Evolutionary conservation across 2,329 filamentous ascomycete genomes (phyloP).

Genomic region (Ceratocystis lukuohia): DNA sequence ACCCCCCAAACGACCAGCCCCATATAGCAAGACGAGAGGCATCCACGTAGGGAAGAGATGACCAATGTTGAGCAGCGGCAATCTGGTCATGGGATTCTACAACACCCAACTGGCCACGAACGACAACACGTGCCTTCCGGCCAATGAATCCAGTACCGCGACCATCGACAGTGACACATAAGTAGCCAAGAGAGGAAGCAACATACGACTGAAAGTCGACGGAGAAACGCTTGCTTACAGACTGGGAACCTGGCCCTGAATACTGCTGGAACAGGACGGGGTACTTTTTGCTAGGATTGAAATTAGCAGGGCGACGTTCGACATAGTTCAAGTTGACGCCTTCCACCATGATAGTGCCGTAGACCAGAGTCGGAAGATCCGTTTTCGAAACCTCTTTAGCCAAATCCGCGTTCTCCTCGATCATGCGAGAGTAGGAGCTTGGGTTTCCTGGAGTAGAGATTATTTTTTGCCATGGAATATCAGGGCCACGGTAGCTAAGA

Average conservation of each 20-base stretch:
- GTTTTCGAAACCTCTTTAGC: slow-evolving; percentile 56
- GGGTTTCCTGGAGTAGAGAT: slow-evolving; percentile 64
- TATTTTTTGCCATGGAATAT: slow-evolving; percentile 82
- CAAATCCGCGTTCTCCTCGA: slow-evolving; percentile 67
- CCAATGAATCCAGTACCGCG: slow-evolving; percentile 86
- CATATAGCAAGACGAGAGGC: slow-evolving; percentile 74
- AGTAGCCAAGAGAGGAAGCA: slow-evolving; percentile 72
- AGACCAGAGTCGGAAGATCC: slow-evolving; percentile 70
- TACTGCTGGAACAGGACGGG: slow-evolving; percentile 93
- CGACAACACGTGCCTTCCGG: slow-evolving; percentile 64
- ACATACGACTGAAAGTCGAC: slow-evolving; percentile 88
- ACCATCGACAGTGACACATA: slow-evolving; percentile 89
- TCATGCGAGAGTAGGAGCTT: slow-evolving; percentile 48
- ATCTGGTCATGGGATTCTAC: slow-evolving; percentile 88
- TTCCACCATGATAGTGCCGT: slow-evolving; percentile 73
- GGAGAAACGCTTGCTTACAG: slow-evolving; percentile 63
- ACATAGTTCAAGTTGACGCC: slow-evolving; percentile 58
- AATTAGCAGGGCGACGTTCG: slow-evolving; percentile 81
- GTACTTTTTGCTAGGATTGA: slow-evolving; percentile 70
- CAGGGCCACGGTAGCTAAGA: slow-evolving; percentile 71
- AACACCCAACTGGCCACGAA: slow-evolving; percentile 71
- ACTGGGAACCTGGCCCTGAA: slow-evolving; percentile 85
- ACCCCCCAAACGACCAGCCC: slow-evolving; percentile 97
- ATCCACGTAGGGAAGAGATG: slow-evolving; percentile 70
- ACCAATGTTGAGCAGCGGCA: slow-evolving; percentile 73